A percentile compares a stretch with the other conserved stretches of the same genome.
These are phyloP conservation scores for Pistacia vera DNA, from an alignment of 345 rosid genomes.

Conservation along the genomic window DNA sequence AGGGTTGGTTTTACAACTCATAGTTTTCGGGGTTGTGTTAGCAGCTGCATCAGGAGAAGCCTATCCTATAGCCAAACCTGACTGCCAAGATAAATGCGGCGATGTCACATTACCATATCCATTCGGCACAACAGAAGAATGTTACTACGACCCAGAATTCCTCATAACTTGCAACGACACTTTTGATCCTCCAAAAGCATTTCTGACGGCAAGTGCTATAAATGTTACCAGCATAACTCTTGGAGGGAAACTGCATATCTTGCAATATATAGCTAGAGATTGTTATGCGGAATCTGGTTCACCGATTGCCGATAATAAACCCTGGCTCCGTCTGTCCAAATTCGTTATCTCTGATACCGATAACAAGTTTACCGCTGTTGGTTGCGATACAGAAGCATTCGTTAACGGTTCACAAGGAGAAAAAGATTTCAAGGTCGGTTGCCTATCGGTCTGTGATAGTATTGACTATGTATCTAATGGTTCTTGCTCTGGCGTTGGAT, in stretches of 20 bases:
- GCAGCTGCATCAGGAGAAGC: not conserved
- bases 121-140: constrained; percentile 36
- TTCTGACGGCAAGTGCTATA: constrained; percentile 5
- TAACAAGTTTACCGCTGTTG: constrained; percentile 25
- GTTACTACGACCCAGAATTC: constrained; percentile 24
- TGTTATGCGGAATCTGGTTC: constrained; percentile 1
- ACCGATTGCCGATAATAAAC: not conserved
- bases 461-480: not conserved
- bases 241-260: not conserved
- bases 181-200: constrained; percentile 13
- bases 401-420: not conserved
- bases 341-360: constrained; percentile 22
- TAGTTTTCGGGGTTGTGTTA: not conserved
- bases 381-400: constrained; percentile 27
- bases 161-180: constrained; percentile 23
- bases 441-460: constrained; percentile 16
- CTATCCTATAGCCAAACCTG: constrained; percentile 8
- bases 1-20: not conserved
- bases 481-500: constrained; percentile 40
- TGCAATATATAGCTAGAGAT: not conserved
- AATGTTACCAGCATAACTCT: constrained; percentile 32
- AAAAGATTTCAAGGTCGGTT: not conserved
- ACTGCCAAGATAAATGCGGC: constrained; percentile 39
- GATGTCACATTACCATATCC: constrained; percentile 42
- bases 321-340: not conserved